Conservation (phyloP, 441 rosid genomes). For the Rhodomyrtus psidioides region DNA sequence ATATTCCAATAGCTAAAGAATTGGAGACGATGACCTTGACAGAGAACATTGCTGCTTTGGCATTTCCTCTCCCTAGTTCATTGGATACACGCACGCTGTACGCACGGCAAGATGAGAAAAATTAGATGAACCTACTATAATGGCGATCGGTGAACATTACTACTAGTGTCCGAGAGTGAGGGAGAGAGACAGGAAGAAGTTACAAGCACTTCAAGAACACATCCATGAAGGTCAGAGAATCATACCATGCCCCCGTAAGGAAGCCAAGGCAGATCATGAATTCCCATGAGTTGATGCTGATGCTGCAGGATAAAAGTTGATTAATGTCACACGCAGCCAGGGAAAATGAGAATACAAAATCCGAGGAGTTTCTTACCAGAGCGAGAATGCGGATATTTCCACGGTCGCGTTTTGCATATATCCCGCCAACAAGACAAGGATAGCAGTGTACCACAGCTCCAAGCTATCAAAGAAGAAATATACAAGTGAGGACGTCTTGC, state of each 20-base stretch:
- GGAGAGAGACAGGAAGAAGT: neutral
- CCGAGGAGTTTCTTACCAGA: neutral
- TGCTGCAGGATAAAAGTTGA: slow-evolving; percentile 17
- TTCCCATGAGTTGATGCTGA: slow-evolving; percentile 34
- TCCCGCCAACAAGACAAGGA: no score
- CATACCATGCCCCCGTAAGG: slow-evolving; percentile 43
- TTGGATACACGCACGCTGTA: slow-evolving; percentile 54
- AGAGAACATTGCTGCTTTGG: slow-evolving; percentile 32
- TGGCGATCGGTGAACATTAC: neutral
- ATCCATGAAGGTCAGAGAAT: neutral
- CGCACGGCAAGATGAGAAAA: neutral
- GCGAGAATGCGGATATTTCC: no score
- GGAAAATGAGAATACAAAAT: neutral
- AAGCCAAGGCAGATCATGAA: slow-evolving; percentile 61
- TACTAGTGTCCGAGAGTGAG: neutral
- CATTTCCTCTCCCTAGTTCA: slow-evolving; percentile 46
- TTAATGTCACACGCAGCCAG: neutral
- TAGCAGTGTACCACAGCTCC: slow-evolving; percentile 49
- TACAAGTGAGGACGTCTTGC: neutral
- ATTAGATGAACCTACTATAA: neutral
- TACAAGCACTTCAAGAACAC: neutral
- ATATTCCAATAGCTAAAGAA: slow-evolving; percentile 38
- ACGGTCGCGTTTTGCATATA: no score
- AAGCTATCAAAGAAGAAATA: slow-evolving; percentile 19
- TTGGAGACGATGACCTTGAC: slow-evolving; percentile 13